Conservation (phyloP, 345 rosid genomes). For the Populus deltoides region DNA sequence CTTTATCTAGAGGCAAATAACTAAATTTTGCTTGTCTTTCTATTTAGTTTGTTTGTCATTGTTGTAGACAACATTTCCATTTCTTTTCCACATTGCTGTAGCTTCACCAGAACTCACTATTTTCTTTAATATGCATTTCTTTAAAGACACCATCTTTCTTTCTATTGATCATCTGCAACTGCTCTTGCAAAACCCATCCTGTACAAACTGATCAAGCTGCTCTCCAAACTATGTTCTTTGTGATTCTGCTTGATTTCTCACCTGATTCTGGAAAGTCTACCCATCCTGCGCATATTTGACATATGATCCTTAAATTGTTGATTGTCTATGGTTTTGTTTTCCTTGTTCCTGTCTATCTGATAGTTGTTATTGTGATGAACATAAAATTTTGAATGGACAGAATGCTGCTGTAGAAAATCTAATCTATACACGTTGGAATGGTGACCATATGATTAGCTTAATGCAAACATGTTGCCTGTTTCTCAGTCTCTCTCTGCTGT, state of each 20-base stretch:
- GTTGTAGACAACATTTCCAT: background rate
- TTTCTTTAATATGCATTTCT: background rate
- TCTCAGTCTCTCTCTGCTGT: background rate
- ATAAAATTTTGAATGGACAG: background rate
- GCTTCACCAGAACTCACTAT: background rate
- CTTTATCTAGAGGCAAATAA: background rate
- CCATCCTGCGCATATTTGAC: background rate
- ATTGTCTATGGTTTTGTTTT: background rate
- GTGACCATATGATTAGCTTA: background rate
- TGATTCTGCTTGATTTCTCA: background rate
- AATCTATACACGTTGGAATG: background rate
- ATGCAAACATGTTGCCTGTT: background rate
- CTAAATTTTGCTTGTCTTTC: background rate
- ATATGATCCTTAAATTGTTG: background rate
- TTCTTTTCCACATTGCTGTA: background rate
- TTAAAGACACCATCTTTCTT: background rate
- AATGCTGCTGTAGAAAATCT: background rate
- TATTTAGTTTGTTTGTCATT: background rate
- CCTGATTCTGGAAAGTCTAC: background rate
- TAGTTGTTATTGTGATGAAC: background rate
- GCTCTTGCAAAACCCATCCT: background rate
- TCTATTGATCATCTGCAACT: background rate
- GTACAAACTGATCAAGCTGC: background rate
- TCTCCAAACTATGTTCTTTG: background rate
- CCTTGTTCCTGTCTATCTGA: background rate